Percentiles rank a stretch among this genome's conserved stretches.
Conservation (phyloP, 768 basidiomycete species). For the Mycena vitilis region DNA sequence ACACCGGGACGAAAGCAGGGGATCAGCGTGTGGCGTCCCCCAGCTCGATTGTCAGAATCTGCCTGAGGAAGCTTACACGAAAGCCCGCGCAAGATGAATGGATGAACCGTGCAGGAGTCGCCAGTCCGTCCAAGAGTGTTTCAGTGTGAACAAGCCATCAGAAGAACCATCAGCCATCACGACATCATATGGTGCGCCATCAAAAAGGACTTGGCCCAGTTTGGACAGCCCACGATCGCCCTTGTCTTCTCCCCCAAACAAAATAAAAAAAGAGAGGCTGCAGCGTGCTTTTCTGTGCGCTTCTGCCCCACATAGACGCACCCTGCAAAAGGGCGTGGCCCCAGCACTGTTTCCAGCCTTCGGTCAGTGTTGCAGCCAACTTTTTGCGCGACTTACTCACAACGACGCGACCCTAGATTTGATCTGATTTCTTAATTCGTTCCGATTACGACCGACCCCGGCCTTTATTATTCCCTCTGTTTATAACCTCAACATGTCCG, state of each 20-base stretch:
- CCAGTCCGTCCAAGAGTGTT: neutral
- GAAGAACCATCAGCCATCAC: neutral
- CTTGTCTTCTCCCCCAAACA: neutral
- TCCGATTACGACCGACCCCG: conserved; percentile 22
- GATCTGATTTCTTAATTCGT: conserved; percentile 30
- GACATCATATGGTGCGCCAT: conserved; percentile 23
- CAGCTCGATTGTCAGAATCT: conserved; percentile 8
- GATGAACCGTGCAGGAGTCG: too few species aligned
- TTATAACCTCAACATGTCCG: conserved; percentile 28
- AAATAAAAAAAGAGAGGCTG: neutral
- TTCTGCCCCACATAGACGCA: neutral
- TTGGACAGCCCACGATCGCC: neutral
- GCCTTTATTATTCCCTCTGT: conserved; percentile 28
- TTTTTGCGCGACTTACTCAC: conserved; percentile 12
- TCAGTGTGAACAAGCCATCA: conserved; percentile 7
- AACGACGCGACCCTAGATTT: conserved; percentile 31
- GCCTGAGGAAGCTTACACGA: neutral
- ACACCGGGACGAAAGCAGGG: too few species aligned
- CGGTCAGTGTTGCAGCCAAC: neutral
- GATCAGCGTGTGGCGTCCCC: neutral
- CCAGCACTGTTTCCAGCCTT: neutral
- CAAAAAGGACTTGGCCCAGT: neutral
- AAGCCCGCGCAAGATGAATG: too few species aligned
- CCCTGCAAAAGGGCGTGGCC: neutral
- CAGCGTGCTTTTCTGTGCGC: neutral